These are phyloP conservation scores for Biscogniauxia marginata DNA, from an alignment of 2,329 filamentous ascomycete genomes.

Conservation along the genomic window DNA sequence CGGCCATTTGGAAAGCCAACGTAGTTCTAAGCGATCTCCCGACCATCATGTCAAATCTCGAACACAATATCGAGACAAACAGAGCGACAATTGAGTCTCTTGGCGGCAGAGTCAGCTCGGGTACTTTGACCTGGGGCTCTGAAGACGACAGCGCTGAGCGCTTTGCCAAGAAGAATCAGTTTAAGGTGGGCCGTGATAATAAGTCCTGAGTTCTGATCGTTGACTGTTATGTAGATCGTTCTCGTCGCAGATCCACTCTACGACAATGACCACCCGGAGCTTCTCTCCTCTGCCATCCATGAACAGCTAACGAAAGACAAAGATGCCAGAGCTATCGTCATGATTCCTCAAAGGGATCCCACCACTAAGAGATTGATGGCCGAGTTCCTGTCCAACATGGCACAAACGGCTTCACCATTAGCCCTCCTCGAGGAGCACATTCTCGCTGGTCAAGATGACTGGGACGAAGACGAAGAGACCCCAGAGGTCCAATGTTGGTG, in stretches of 20 bases:
- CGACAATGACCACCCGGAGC: slow-evolving; percentile 73
- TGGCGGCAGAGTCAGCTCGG: slow-evolving; percentile 59
- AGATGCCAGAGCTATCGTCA: slow-evolving; percentile 68
- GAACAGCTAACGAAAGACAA: slow-evolving; percentile 59
- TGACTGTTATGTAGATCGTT: slow-evolving; percentile 54
- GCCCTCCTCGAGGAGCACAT: slow-evolving; percentile 58
- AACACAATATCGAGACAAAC: slow-evolving; percentile 71
- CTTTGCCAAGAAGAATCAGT: slow-evolving; percentile 48
- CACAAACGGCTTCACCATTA: slow-evolving; percentile 44
- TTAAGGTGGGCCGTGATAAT: slow-evolving; percentile 42
- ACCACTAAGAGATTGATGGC: slow-evolving; percentile 62
- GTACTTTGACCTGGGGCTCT: slow-evolving; percentile 72
- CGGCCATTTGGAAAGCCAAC: slow-evolving; percentile 63
- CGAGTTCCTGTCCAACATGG: slow-evolving; percentile 63
- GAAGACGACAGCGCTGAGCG: slow-evolving; percentile 42
- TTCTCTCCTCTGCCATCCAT: slow-evolving; percentile 69
- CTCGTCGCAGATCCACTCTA: slow-evolving; percentile 87
- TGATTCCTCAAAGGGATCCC: slow-evolving; percentile 75
- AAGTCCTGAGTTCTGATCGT: neutral
- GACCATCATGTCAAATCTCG: slow-evolving; percentile 77
- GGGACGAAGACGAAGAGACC: slow-evolving; percentile 55
- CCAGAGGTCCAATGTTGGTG: slow-evolving; percentile 64
- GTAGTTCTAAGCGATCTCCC: slow-evolving; percentile 82
- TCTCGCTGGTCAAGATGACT: slow-evolving; percentile 71
- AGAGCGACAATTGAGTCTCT: slow-evolving; percentile 49